Conservation (phyloP, 495 filamentous ascomycete genomes). For the Daldinia caldariorum region DNA sequence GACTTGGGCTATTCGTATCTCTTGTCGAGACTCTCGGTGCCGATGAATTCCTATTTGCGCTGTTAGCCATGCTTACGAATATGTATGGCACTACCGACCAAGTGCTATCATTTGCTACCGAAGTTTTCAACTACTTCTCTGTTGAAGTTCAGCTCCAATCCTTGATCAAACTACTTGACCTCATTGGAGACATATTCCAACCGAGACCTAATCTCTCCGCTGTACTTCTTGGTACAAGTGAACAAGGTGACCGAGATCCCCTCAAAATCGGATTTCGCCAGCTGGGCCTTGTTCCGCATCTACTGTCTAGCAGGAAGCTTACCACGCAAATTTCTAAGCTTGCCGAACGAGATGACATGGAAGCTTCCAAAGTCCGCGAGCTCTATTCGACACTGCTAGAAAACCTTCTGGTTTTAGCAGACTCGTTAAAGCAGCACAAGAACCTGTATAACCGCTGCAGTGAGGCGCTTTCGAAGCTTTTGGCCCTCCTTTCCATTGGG, state of each 20-base stretch:
- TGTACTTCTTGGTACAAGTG: conserved; percentile 72
- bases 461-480: conserved; percentile 74
- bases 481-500: conserved; percentile 80
- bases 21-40: conserved; percentile 84
- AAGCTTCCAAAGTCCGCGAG: conserved; percentile 67
- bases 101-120: conserved; percentile 61
- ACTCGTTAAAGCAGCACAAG: conserved; percentile 68
- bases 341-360: conserved; percentile 65
- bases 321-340: conserved; percentile 59
- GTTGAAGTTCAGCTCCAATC: conserved; percentile 75
- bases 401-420: conserved; percentile 68
- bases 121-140: conserved; percentile 65
- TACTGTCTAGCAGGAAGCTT: conserved; percentile 62
- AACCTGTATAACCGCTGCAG: conserved; percentile 69
- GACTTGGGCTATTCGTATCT: conserved; percentile 80
- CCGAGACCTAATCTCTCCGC: conserved; percentile 73
- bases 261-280: conserved; percentile 70
- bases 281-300: conserved; percentile 64
- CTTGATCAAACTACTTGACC: conserved; percentile 73
- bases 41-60: conserved; percentile 79
- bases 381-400: conserved; percentile 78
- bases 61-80: conserved; percentile 76
- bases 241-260: conserved; percentile 66
- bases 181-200: conserved; percentile 77
- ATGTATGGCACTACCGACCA: conserved; percentile 67